These are phyloP conservation scores for Ophiostoma montium DNA, from an alignment of 2,329 filamentous ascomycete genomes.

Conservation along the genomic window DNA sequence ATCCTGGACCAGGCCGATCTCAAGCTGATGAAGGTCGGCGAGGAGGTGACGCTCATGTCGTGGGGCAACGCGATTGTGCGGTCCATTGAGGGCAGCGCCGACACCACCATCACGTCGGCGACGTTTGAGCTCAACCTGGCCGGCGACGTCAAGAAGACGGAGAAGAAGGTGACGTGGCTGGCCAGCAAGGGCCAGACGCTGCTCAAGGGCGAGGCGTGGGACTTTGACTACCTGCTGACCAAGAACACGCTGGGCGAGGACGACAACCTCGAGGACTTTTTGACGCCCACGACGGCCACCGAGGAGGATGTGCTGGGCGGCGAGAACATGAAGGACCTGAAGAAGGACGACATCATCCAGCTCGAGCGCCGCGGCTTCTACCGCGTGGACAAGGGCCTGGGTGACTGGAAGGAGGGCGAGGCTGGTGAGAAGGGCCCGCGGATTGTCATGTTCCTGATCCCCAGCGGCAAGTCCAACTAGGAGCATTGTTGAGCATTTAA, in stretches of 20 bases:
- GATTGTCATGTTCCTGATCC: constrained; percentile 42
- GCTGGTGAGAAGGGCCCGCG: constrained; percentile 33
- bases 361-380: constrained; percentile 90
- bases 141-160: constrained; percentile 87
- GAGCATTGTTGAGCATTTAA: no score
- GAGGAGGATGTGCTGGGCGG: constrained; percentile 67
- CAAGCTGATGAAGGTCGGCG: constrained; percentile 63
- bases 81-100: constrained; percentile 39
- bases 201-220: constrained; percentile 71
- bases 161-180: constrained; percentile 95
- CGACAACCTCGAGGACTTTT: constrained; percentile 69
- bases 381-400: constrained; percentile 57
- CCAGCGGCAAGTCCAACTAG: constrained; percentile 38
- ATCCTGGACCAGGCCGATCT: constrained; percentile 80
- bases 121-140: constrained; percentile 79
- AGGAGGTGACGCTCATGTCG: constrained; percentile 92
- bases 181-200: constrained; percentile 62
- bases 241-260: constrained; percentile 90
- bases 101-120: constrained; percentile 48
- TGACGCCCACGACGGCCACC: constrained; percentile 63
- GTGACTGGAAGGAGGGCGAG: constrained; percentile 34
- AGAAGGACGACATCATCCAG: constrained; percentile 85
- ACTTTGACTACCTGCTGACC: constrained; percentile 89
- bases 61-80: constrained; percentile 85
- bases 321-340: constrained; percentile 62